Percentiles rank a stretch among this genome's conserved stretches.
Conservation (phyloP, 2,329 filamentous ascomycete genomes). For the Pseudocercospora cruenta region DNA sequence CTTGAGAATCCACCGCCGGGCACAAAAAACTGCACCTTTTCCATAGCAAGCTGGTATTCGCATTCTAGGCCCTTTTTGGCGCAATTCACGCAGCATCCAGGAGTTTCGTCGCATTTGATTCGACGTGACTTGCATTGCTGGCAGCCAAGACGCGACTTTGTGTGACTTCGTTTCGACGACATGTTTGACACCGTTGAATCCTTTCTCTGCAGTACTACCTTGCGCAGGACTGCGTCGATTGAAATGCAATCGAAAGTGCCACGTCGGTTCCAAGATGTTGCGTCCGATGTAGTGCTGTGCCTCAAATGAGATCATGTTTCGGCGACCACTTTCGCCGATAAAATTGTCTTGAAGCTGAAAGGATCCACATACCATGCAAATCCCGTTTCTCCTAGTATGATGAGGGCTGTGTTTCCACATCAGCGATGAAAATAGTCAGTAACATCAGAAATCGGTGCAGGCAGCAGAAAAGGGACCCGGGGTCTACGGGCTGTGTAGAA, state of each 20-base stretch:
- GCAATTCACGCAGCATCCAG: conserved; percentile 32
- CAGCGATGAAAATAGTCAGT: not conserved
- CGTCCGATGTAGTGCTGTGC: not conserved
- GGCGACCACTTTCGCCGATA: not conserved
- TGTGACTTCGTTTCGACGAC: conserved; percentile 30
- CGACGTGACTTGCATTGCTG: conserved; percentile 34
- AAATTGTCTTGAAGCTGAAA: not conserved
- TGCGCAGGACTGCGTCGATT: not conserved
- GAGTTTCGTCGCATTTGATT: conserved; percentile 33
- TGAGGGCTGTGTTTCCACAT: not conserved
- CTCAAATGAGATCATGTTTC: not conserved
- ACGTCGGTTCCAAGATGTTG: not conserved
- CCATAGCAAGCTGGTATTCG: conserved; percentile 29
- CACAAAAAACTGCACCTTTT: conserved; percentile 16
- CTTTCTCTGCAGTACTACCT: not conserved
- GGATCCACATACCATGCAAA: not conserved
- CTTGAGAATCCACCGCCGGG: conserved; percentile 1
- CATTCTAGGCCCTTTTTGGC: conserved; percentile 32
- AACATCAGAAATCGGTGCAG: not conserved
- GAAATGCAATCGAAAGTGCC: too few species aligned
- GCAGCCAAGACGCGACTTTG: conserved; percentile 34
- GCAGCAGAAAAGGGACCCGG: too few species aligned
- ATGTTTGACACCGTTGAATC: not conserved
- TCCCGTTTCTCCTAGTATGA: not conserved
- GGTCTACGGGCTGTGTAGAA: too few species aligned